Conservation (phyloP, 176 grass and related monocot genomes). For the Triticum turgidum region DNA sequence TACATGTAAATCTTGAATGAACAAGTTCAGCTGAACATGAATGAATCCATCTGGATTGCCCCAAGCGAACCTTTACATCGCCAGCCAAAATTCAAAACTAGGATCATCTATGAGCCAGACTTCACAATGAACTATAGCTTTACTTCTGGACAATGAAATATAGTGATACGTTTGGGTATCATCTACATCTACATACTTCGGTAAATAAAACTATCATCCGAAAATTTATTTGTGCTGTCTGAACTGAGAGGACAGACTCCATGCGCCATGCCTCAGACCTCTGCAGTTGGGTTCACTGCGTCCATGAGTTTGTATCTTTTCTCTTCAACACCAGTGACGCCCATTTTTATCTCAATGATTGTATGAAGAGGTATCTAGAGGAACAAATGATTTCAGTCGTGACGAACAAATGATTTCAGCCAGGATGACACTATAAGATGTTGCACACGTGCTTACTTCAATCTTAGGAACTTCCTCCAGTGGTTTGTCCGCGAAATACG, state of each 20-base stretch:
- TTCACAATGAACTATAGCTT: not conserved
- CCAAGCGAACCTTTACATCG: not conserved
- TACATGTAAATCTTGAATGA: too few relatives aligned
- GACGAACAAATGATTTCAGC: not conserved
- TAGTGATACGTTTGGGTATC: not conserved
- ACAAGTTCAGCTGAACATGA: too few relatives aligned
- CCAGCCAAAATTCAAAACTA: slow-evolving; percentile 11
- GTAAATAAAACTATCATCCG: not conserved
- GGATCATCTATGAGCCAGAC: slow-evolving; percentile 5
- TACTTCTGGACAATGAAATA: not conserved
- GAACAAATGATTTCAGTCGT: slow-evolving; percentile 22
- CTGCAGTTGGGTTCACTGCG: slow-evolving; percentile 44
- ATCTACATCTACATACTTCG: not conserved
- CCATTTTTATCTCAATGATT: slow-evolving; percentile 99
- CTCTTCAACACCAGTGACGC: slow-evolving; percentile 93
- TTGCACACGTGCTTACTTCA: slow-evolving; percentile 50
- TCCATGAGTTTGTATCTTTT: slow-evolving; percentile 99
- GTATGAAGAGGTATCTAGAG: slow-evolving; percentile 90
- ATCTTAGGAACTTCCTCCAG: slow-evolving; percentile 89
- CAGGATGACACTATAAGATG: slow-evolving; percentile 8
- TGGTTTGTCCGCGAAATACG: slow-evolving; percentile 94
- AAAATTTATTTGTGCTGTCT: slow-evolving; percentile 14
- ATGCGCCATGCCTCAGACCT: slow-evolving; percentile 16
- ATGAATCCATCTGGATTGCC: not conserved
- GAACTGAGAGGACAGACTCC: slow-evolving; percentile 22